Percentiles rank a stretch among this genome's conserved stretches.
phyloP scores from a whole-genome alignment of 768 basidiomycete species.

The Boletus rufocinnamomeus region DNA sequence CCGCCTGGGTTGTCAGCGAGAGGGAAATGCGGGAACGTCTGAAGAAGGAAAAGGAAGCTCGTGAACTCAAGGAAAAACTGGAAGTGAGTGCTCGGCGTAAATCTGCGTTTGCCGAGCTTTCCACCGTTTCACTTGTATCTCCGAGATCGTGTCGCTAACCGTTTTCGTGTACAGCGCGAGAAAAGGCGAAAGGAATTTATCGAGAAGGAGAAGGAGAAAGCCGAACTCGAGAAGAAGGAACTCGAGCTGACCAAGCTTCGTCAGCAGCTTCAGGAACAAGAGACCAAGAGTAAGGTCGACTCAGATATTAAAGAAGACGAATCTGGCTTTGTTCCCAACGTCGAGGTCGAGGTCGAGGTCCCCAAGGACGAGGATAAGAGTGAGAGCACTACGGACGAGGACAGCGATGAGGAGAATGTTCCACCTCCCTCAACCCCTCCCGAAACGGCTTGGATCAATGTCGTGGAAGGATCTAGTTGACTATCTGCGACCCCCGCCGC shows the following conservation, averaged over 20 bases:
- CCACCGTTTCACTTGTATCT: conserved; percentile 11
- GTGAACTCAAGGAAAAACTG: conserved; percentile 65
- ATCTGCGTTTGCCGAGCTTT: conserved; percentile 21
- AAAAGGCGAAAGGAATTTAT: conserved; percentile 45
- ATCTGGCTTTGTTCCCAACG: conserved; percentile 4
- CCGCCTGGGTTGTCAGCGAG: conserved; percentile 74
- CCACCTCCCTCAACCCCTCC: conserved; percentile 35
- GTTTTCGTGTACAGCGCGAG: conserved; percentile 38
- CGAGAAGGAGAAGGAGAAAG: conserved; percentile 58
- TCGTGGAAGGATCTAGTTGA: conserved; percentile 33
- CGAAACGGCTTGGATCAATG: conserved; percentile 32
- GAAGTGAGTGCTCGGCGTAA: conserved; percentile 50
- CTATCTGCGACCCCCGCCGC: conserved; percentile 26
- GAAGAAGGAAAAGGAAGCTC: conserved; percentile 70
- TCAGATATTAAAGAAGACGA: conserved; percentile 47
- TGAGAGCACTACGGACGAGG: conserved; percentile 39
- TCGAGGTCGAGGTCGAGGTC: conserved; percentile 4
- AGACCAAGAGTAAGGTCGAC: conserved; percentile 48
- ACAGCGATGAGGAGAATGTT: conserved; percentile 46
- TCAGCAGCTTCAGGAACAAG: conserved; percentile 53
- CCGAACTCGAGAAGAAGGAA: conserved; percentile 67
- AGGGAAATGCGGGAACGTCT: conserved; percentile 74
- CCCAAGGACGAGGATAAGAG: conserved; percentile 34
- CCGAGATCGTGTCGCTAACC: conserved; percentile 6
- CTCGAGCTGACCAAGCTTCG: conserved; percentile 55